These are phyloP conservation scores for Boletus sensibilis DNA, from an alignment of 768 basidiomycete species.

Conservation along the genomic window DNA sequence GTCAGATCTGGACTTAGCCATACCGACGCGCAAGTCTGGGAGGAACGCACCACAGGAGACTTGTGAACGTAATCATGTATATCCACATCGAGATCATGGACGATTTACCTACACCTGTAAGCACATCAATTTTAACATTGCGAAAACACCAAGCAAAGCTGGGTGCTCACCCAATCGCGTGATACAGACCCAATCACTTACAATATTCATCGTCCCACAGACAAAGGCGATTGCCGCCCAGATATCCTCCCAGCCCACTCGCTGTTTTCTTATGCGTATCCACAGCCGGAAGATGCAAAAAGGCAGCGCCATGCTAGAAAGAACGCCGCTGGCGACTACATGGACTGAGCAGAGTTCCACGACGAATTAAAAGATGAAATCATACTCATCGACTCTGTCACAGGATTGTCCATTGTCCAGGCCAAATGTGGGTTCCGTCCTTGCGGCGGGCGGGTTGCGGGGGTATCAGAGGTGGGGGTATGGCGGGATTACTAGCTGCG, in stretches of 20 bases:
- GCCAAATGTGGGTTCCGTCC: not conserved
- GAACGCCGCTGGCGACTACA: conserved; percentile 8
- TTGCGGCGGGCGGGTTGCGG: not conserved
- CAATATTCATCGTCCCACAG: conserved; percentile 7
- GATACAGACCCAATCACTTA: conserved; percentile 11
- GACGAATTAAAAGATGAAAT: not conserved
- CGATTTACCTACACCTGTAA: not conserved
- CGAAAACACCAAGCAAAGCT: not conserved
- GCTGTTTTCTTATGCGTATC: conserved; percentile 20
- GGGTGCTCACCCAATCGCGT: not conserved
- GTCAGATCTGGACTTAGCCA: not conserved
- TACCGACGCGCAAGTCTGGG: not conserved
- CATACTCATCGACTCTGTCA: conserved; percentile 1
- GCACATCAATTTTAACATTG: not conserved
- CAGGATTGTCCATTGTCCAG: conserved; percentile 1
- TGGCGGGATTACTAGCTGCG: not conserved
- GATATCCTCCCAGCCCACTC: conserved; percentile 23
- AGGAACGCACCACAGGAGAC: conserved; percentile 16
- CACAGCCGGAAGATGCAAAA: conserved; percentile 17
- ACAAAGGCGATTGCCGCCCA: conserved; percentile 18
- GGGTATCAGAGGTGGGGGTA: not conserved
- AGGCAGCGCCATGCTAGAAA: conserved; percentile 6
- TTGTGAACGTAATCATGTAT: conserved; percentile 10
- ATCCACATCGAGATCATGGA: conserved; percentile 13
- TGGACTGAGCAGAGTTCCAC: not conserved